Evolutionary conservation across 257 asterid species (phyloP).

Genomic region (Striga asiatica): DNA sequence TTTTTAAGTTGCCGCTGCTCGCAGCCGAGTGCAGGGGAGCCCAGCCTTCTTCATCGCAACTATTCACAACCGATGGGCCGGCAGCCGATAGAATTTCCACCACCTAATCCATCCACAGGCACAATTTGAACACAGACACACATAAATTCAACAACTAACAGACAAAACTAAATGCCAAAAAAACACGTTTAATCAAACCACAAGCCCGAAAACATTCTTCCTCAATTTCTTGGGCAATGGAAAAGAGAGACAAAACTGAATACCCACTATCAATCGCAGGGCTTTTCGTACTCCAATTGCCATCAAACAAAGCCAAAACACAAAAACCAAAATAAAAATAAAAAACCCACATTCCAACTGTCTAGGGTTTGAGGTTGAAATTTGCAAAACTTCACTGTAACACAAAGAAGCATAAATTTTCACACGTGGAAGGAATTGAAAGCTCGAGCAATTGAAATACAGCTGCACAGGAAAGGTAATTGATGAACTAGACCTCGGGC

Average conservation of each 20-base stretch:
- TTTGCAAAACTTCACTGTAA: background rate
- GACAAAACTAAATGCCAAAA: background rate
- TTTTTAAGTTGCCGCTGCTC: constrained; percentile 63
- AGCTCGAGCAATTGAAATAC: background rate
- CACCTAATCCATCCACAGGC: constrained; percentile 38
- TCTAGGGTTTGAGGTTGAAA: background rate
- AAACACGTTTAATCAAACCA: no score
- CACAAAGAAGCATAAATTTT: no score
- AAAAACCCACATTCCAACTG: background rate
- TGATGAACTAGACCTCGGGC: constrained; percentile 34
- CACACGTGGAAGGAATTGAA: background rate
- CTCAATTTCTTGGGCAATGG: no score
- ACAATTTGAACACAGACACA: background rate
- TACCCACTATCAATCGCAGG: no score
- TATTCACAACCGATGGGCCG: constrained; percentile 48
- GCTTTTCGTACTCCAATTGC: no score
- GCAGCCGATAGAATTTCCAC: constrained; percentile 59
- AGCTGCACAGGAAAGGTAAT: background rate
- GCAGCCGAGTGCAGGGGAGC: constrained; percentile 93
- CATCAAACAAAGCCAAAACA: no score
- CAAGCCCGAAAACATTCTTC: no score
- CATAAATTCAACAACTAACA: background rate
- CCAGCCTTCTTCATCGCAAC: constrained; percentile 93
- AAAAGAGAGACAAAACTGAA: no score
- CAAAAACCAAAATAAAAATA: background rate